Conservation (phyloP, 2,329 filamentous ascomycete genomes). For the Ophioceras dolichostomum region DNA sequence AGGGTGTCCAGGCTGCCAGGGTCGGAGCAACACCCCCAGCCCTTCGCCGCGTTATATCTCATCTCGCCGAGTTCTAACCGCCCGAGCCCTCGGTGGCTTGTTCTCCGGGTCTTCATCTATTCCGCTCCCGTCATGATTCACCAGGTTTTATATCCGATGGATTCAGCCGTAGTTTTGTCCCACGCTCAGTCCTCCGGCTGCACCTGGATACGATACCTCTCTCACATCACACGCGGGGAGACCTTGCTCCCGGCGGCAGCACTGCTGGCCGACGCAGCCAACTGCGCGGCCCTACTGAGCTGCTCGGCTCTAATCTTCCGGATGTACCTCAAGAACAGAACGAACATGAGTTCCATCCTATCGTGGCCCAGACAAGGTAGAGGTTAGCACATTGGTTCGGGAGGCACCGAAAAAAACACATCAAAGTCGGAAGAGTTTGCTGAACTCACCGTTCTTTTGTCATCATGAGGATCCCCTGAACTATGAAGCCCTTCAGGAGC, state of each 20-base stretch:
- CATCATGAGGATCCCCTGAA: constrained; percentile 98
- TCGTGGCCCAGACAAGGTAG: no score
- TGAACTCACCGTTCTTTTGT: constrained; percentile 75
- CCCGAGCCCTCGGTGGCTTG: no score
- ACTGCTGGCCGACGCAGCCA: constrained; percentile 46
- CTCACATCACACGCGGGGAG: constrained; percentile 15
- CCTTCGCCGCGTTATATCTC: no score
- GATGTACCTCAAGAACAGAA: constrained; percentile 75
- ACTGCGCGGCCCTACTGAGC: constrained; percentile 52
- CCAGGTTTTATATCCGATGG: background rate
- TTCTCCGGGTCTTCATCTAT: no score
- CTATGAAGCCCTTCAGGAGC: constrained; percentile 81
- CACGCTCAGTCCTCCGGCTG: no score
- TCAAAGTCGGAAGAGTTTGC: background rate
- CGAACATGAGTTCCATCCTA: constrained; percentile 78
- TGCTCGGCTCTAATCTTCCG: constrained; percentile 57
- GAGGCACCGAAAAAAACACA: background rate
- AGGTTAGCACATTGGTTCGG: no score
- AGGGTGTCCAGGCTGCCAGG: no score
- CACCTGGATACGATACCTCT: no score
- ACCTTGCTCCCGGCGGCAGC: constrained; percentile 42
- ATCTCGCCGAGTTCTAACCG: no score
- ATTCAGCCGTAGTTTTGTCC: no score
- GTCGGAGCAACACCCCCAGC: no score
- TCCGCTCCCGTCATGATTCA: background rate